These are phyloP conservation scores for Marchantia paleacea DNA, from an alignment of 225 moss, liverwort and hornwort species.

Conservation along the genomic window DNA sequence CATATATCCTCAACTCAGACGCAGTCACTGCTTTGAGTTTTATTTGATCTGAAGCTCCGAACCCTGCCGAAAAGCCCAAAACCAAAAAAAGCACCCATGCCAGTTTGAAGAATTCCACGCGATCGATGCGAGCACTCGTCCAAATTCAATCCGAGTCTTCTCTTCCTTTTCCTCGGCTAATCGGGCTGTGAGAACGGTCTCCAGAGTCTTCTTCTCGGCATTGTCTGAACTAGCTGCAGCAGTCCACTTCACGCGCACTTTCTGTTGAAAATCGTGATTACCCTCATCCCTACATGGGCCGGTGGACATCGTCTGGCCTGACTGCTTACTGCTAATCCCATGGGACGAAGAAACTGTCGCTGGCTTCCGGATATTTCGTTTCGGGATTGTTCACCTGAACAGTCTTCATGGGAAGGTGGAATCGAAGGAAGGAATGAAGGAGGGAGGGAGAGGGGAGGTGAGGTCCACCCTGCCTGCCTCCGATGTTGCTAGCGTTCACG, in stretches of 20 bases:
- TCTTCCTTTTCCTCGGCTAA: no score
- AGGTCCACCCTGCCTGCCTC: background rate
- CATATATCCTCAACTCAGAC: background rate
- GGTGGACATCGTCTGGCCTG: background rate
- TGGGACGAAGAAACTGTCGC: background rate
- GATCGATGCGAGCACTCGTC: background rate
- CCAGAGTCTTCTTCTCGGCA: background rate
- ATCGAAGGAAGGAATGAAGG: no score
- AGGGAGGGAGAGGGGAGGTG: background rate
- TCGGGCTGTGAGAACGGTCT: background rate
- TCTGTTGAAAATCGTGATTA: background rate
- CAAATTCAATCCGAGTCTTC: no score
- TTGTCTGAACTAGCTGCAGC: background rate
- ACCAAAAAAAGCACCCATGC: no score
- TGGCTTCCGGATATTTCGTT: background rate
- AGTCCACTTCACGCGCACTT: background rate
- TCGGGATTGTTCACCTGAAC: background rate
- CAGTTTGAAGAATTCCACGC: background rate
- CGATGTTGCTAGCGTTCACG: background rate
- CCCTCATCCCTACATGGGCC: background rate
- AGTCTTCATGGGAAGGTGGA: background rate
- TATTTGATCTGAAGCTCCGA: background rate
- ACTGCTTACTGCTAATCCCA: background rate
- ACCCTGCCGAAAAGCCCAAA: background rate
- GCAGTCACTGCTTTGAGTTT: background rate